A percentile compares a stretch with the other conserved stretches of the same genome.
Conservation (phyloP, 1,284 basidiomycete genomes). For the Wolfiporia cocos region DNA sequence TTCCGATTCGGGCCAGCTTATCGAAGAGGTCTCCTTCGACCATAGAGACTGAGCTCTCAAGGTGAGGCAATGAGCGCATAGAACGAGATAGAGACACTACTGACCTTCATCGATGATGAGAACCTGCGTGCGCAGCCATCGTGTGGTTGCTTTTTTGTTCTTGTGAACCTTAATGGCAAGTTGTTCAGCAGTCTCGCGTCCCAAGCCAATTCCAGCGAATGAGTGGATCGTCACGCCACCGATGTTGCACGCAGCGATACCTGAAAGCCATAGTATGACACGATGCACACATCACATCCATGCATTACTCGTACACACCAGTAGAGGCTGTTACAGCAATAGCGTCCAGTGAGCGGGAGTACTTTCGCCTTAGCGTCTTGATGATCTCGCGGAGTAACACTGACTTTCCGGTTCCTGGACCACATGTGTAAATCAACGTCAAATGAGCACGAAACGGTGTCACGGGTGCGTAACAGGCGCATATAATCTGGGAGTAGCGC, state of each 20-base stretch:
- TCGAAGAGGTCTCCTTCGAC: slow-evolving; percentile 85
- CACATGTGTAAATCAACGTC: background rate
- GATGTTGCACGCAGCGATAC: slow-evolving; percentile 90
- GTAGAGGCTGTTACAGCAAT: slow-evolving; percentile 90
- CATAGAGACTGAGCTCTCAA: slow-evolving; percentile 73
- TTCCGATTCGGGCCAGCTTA: slow-evolving; percentile 73
- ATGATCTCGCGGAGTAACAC: slow-evolving; percentile 88
- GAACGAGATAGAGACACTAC: too few relatives aligned
- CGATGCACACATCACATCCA: too few relatives aligned
- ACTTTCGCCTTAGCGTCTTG: slow-evolving; percentile 44
- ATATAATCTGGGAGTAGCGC: too few relatives aligned
- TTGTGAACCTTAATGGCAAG: slow-evolving; percentile 60
- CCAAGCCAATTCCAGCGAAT: slow-evolving; percentile 85
- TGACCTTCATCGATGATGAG: slow-evolving; percentile 90
- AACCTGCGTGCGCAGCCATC: slow-evolving; percentile 75
- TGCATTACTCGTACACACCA: slow-evolving; percentile 41
- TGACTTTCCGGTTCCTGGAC: slow-evolving; percentile 87
- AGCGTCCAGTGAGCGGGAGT: slow-evolving; percentile 39
- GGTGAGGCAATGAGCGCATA: too few relatives aligned
- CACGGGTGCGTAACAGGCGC: too few relatives aligned
- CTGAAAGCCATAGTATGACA: slow-evolving; percentile 31
- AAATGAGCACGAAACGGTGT: too few relatives aligned
- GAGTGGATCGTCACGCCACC: slow-evolving; percentile 89
- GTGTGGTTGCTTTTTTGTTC: slow-evolving; percentile 58
- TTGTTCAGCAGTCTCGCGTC: slow-evolving; percentile 50